Conservation (phyloP, 768 basidiomycete genomes). For the Podaxis sp. region DNA sequence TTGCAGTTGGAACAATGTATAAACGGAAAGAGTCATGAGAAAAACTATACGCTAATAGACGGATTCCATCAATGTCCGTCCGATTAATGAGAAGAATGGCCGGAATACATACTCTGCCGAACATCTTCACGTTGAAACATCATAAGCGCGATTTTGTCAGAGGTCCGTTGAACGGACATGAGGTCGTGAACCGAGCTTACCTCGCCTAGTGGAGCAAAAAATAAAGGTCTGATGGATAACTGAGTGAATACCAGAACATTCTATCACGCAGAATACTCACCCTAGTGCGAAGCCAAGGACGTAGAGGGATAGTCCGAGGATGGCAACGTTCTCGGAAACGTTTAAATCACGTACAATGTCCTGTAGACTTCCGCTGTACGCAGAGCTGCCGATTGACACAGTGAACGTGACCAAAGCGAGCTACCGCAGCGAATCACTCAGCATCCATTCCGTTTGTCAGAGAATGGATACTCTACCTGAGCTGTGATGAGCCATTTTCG, state of each 20-base stretch:
- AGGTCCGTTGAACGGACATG: conserved; percentile 6
- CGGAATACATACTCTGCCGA: conserved; percentile 41
- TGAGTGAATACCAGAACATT: neutral
- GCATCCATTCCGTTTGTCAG: neutral
- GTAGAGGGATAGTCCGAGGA: conserved; percentile 57
- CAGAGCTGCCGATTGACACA: conserved; percentile 55
- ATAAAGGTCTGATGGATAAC: conserved; percentile 31
- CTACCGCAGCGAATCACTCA: conserved; percentile 21
- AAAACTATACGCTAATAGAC: conserved; percentile 44
- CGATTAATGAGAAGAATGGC: neutral
- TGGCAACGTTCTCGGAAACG: conserved; percentile 47
- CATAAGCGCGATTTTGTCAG: conserved; percentile 8
- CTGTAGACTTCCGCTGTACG: conserved; percentile 48
- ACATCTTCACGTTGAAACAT: conserved; percentile 29
- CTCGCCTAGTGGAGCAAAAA: conserved; percentile 60
- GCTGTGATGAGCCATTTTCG: conserved; percentile 52
- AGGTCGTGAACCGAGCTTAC: conserved; percentile 23
- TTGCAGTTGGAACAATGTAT: conserved; percentile 49
- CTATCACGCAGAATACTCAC: conserved; percentile 25
- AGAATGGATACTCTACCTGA: conserved; percentile 29
- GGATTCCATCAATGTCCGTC: neutral
- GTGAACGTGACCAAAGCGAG: conserved; percentile 51
- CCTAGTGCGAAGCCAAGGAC: conserved; percentile 61
- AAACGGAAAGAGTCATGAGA: conserved; percentile 45
- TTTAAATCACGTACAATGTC: conserved; percentile 41